phyloP scores from a whole-genome alignment of 2,329 filamentous ascomycete genomes.

The Ophiosphaerella herpotricha region DNA sequence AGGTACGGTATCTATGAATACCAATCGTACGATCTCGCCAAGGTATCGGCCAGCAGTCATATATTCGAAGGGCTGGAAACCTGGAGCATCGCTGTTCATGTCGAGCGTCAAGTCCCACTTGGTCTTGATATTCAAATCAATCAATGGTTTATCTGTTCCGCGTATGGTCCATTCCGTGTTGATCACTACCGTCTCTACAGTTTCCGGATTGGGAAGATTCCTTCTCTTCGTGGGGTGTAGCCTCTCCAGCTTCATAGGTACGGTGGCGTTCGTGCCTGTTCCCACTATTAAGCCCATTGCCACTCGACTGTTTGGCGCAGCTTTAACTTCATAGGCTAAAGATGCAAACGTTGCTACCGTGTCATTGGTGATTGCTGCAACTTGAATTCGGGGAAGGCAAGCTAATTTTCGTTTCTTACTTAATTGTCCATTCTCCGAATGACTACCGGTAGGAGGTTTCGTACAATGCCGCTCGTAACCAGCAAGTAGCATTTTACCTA shows the following conservation, averaged over 20 bases:
- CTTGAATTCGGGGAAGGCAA: constrained; percentile 66
- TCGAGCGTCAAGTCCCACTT: constrained; percentile 73
- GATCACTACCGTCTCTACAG: constrained; percentile 69
- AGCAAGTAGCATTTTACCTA: constrained; percentile 62
- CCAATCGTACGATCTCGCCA: constrained; percentile 74
- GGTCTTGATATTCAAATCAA: constrained; percentile 66
- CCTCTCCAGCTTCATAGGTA: constrained; percentile 67
- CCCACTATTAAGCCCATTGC: constrained; percentile 82
- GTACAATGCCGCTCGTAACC: constrained; percentile 64
- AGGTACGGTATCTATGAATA: constrained; percentile 64
- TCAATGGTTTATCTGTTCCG: constrained; percentile 70
- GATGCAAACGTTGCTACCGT: constrained; percentile 79
- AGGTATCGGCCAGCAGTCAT: constrained; percentile 81
- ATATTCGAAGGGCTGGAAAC: constrained; percentile 83
- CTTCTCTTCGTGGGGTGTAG: constrained; percentile 67
- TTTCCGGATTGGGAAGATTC: constrained; percentile 34
- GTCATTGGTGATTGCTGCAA: constrained; percentile 80
- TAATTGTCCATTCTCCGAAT: constrained; percentile 8
- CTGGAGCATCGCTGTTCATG: constrained; percentile 67
- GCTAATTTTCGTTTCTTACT: constrained; percentile 37
- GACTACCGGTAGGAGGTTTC: constrained; percentile 38
- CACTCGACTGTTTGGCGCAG: constrained; percentile 65
- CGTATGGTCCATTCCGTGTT: constrained; percentile 87
- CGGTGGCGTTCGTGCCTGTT: constrained; percentile 80
- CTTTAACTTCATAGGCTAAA: constrained; percentile 72